Base-by-base conservation (phyloP, 176 grass and related monocot species). In the Chloris gayana region DNA sequence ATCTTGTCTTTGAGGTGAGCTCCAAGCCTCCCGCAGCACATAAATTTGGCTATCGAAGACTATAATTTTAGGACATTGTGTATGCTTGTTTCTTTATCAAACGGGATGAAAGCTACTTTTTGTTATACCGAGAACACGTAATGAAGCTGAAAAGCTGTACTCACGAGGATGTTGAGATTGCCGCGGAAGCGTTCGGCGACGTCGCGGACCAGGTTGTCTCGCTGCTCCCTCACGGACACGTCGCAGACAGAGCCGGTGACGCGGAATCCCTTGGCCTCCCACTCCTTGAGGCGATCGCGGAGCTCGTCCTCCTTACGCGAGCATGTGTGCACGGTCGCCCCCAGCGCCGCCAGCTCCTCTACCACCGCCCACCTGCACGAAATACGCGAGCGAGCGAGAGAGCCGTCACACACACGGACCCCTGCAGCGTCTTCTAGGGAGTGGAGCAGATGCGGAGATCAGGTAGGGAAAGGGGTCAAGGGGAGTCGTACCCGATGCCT, bases 221-320 rank as follows among this genome's bases (percentile, higher is more conserved):
- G 79, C 63, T 92, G 90, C 22, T 92, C 73, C 42, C 65, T 53
- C 56, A 70, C 72, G 22, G 90, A 90, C 60, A 92, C 24, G 53
- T 96, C 90, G 59, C 82, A 87, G 74, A 90, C 82, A 32, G 93
- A 95, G 62, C 69, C 81, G 60, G 89, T 90, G 60, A 95, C 82
- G 38, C 67, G 72, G 70, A 82, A 82, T 2, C 89, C 87, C 38
- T 60, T 15, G 26, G 64, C 83, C 32, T 83, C 72, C 91, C 91
- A 94, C 69, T 83, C 74, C 83, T 76, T 82, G 37, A 89, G 21
- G 66, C 87, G 82, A 51, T 85, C 72, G 5, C 72, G 21, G 0
- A 93, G 81, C 76, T 93, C 91, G 19, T 27, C 85, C 73, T 85
- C 85, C 22, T 88, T 91, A 67, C 89, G 67, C 42, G 89, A 88